Percentiles rank a stretch among this genome's conserved stretches.
Evolutionary conservation across 2,329 filamentous ascomycete species (phyloP).

Genomic region (Apiospora hydei): DNA sequence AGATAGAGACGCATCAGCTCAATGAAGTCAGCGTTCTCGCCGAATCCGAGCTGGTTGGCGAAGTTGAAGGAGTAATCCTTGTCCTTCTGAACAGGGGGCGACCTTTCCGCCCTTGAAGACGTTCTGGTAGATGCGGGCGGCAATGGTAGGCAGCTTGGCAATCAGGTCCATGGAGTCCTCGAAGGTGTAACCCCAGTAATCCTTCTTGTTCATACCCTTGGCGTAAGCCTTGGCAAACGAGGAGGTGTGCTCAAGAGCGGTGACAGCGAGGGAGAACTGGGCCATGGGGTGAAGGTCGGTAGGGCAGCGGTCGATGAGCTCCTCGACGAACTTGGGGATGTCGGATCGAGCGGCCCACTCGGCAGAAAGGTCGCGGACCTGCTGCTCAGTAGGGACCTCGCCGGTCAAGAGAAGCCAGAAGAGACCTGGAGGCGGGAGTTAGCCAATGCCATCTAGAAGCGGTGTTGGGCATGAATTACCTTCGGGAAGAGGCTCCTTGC

Average conservation of each 20-base stretch:
- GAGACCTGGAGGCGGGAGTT: constrained; percentile 61
- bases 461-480: constrained; percentile 54
- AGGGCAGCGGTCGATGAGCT: constrained; percentile 99
- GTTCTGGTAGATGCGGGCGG: constrained; percentile 99
- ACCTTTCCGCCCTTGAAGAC: constrained; percentile 99
- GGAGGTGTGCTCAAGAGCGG: constrained; percentile 97
- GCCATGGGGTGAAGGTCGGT: constrained; percentile 99
- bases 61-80: constrained; percentile 99
- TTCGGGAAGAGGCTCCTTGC: constrained; percentile 96
- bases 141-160: constrained; percentile 98
- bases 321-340: constrained; percentile 97
- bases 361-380: constrained; percentile 96
- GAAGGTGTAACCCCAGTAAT: constrained; percentile 99
- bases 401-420: constrained; percentile 99
- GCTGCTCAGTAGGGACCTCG: constrained; percentile 96
- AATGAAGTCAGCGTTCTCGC: constrained; percentile 93
- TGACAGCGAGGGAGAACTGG: constrained; percentile 97
- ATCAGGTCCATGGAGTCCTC: constrained; percentile 99
- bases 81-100: constrained; percentile 90
- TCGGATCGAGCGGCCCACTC: constrained; percentile 99
- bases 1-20: constrained; percentile 99
- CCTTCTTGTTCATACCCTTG: constrained; percentile 98
- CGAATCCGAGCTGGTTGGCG: constrained; percentile 98
- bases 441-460: neutral
- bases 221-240: constrained; percentile 98